Evolutionary conservation across 2,329 filamentous ascomycete genomes (phyloP).

Genomic region (Fusarium udum): DNA sequence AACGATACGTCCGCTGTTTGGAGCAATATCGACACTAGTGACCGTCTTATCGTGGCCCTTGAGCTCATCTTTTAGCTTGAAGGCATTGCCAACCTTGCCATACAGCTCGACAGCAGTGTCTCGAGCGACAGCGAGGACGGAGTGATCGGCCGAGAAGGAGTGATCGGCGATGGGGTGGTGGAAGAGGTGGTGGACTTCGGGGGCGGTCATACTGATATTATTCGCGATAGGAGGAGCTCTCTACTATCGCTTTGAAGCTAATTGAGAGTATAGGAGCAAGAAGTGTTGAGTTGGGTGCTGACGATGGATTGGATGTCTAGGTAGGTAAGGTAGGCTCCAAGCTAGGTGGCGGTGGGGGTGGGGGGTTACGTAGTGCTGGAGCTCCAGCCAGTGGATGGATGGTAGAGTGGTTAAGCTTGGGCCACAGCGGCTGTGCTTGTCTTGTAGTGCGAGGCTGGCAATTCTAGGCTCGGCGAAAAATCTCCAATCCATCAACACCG

Average conservation of each 20-base stretch:
- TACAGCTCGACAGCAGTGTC: constrained; percentile 94
- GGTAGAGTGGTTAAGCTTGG: constrained; percentile 34
- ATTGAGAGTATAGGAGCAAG: constrained; percentile 30
- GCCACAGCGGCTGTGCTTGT: constrained; percentile 28
- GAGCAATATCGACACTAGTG: constrained; percentile 95
- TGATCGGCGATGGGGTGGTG: constrained; percentile 97
- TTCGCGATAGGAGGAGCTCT: constrained; percentile 74
- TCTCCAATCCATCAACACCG: constrained; percentile 41
- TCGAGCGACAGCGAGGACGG: constrained; percentile 88
- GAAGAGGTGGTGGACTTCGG: constrained; percentile 96
- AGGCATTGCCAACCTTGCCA: constrained; percentile 74
- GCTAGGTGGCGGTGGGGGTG: constrained; percentile 39
- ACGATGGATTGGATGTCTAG: constrained; percentile 27
- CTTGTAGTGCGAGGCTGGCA: constrained; percentile 37
- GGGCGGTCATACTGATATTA: constrained; percentile 75
- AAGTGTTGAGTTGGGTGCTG: constrained; percentile 21
- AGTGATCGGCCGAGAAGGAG: constrained; percentile 93
- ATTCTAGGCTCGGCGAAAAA: constrained; percentile 38
- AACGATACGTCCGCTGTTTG: constrained; percentile 89
- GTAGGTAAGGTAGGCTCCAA: background rate
- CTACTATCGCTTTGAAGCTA: constrained; percentile 77
- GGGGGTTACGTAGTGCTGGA: constrained; percentile 42
- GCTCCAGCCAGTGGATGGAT: constrained; percentile 21
- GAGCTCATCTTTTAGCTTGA: constrained; percentile 88
- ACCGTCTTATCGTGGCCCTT: constrained; percentile 98